Percentiles rank a stretch among this genome's conserved stretches.
Conservation (phyloP, 2,329 filamentous ascomycete species). For the Nannizziopsis barbatae region DNA sequence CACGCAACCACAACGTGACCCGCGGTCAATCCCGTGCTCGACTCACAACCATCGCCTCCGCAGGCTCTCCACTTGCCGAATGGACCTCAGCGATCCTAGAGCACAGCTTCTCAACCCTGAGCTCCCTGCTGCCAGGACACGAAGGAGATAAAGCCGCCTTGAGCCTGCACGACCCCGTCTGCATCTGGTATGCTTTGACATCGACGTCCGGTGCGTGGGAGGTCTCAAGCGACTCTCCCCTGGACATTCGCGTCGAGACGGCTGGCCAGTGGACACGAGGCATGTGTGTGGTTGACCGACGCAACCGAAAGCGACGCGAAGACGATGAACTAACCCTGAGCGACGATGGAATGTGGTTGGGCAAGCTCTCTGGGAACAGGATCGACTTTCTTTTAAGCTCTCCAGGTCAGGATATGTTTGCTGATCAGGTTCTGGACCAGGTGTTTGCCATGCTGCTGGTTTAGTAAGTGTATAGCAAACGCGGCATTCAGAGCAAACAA, state of each 20-base stretch:
- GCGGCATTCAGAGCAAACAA: no score
- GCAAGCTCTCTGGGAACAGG: conserved; percentile 61
- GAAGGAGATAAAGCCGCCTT: conserved; percentile 43
- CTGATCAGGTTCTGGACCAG: conserved; percentile 52
- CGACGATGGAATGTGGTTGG: conserved; percentile 69
- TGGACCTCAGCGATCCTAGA: conserved; percentile 63
- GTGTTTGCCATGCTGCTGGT: conserved; percentile 42
- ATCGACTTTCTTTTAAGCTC: conserved; percentile 60
- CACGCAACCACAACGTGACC: conserved; percentile 56
- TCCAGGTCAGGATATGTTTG: conserved; percentile 59
- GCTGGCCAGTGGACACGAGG: conserved; percentile 88
- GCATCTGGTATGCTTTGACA: conserved; percentile 66
- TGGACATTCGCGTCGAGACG: conserved; percentile 85
- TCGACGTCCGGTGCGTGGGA: conserved; percentile 27
- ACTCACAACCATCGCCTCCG: conserved; percentile 45
- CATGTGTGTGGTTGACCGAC: conserved; percentile 73
- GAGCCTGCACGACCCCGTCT: conserved; percentile 66
- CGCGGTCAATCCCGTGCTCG: conserved; percentile 48
- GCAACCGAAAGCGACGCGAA: conserved; percentile 40
- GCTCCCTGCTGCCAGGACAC: conserved; percentile 47
- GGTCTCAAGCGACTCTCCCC: conserved; percentile 43
- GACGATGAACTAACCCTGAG: conserved; percentile 50
- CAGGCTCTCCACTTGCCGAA: conserved; percentile 59
- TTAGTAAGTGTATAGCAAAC: no score
- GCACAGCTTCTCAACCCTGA: conserved; percentile 60